A percentile compares a stretch with the other conserved stretches of the same genome.
Evolutionary conservation across 2,329 filamentous ascomycete species (phyloP).

Genomic region (Colletotrichum camelliae): DNA sequence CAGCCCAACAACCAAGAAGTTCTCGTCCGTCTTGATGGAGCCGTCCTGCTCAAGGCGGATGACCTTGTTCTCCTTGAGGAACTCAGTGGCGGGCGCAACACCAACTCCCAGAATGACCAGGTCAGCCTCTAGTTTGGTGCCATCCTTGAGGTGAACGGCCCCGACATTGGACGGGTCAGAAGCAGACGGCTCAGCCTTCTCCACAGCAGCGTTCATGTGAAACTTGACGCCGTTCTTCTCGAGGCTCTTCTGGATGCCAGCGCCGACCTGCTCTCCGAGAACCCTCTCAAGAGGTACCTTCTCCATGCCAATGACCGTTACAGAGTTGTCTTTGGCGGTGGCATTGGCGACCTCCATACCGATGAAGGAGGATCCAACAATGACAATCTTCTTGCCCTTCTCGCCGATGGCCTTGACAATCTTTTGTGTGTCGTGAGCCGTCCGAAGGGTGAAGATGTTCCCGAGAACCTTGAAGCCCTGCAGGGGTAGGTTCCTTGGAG

Average conservation of each 20-base stretch:
- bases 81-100: constrained; percentile 84
- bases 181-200: constrained; percentile 77
- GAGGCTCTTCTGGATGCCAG: constrained; percentile 77
- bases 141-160: constrained; percentile 82
- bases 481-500: constrained; percentile 76
- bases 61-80: constrained; percentile 73
- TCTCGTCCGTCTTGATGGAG: constrained; percentile 81
- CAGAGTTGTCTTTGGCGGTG: constrained; percentile 77
- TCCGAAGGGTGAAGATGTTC: constrained; percentile 87
- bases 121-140: constrained; percentile 83
- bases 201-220: constrained; percentile 79
- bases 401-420: constrained; percentile 83
- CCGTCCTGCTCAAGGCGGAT: constrained; percentile 81
- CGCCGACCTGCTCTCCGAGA: constrained; percentile 81
- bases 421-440: constrained; percentile 75
- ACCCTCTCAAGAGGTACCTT: constrained; percentile 83
- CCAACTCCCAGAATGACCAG: constrained; percentile 92
- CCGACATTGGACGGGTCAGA: constrained; percentile 77
- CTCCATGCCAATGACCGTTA: constrained; percentile 90
- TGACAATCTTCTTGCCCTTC: constrained; percentile 88
- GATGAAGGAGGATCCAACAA: constrained; percentile 94
- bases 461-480: constrained; percentile 84
- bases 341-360: constrained; percentile 97
- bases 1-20: constrained; percentile 77
- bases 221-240: constrained; percentile 92